Evolutionary conservation across 768 basidiomycete species (phyloP), one percentile per base, ranked within the genome.

Genomic region (Boletus subparvulus): DNA sequence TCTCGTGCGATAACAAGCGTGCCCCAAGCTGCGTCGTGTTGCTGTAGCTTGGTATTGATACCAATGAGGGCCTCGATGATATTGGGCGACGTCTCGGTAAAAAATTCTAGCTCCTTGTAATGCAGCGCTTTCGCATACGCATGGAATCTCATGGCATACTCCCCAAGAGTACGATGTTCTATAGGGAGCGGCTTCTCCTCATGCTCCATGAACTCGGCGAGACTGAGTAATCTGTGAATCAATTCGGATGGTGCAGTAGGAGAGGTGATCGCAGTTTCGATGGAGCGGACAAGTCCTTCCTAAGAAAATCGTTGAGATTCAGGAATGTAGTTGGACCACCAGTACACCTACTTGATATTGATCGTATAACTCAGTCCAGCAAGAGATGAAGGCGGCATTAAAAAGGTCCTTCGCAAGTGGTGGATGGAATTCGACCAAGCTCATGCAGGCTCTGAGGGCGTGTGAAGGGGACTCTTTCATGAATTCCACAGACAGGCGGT

Each of bases 131-230:
- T 98, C 4, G 97, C 97, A 62, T 94, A 98, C 0, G 95, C 95
- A 71, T 92, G 88, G 71, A 90, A 94, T 61, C 88, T 89, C 77
- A 92, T 83, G 0, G 97, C 94, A 66, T 95, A 94, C 66, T 94
- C 92, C 37, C 96, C 97, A 14, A 98, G 83, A 13, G 91, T 92
- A 50, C 92, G 84, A 63, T 94, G 88, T 64, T 97, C 94, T 58
- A 98, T 97, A 2, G 94, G 94, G 2, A 98, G 78, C 1, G 91
- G 83, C 67, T 96, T 96, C 67, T 98, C 97, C 73, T 98, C 95
- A 63, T 98, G 96, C 71, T 98, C 97, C 92, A 98, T 96, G 71
- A 98, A 98, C 69, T 99, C 97, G 5, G 94, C 94, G 26, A 98
- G 81, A 71, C 94, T 94, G 53, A 99, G 81, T 16, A 98, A 76